Evolutionary conservation across 306 rosid species (phyloP).

Genomic region (Gastrolobium villosum): DNA sequence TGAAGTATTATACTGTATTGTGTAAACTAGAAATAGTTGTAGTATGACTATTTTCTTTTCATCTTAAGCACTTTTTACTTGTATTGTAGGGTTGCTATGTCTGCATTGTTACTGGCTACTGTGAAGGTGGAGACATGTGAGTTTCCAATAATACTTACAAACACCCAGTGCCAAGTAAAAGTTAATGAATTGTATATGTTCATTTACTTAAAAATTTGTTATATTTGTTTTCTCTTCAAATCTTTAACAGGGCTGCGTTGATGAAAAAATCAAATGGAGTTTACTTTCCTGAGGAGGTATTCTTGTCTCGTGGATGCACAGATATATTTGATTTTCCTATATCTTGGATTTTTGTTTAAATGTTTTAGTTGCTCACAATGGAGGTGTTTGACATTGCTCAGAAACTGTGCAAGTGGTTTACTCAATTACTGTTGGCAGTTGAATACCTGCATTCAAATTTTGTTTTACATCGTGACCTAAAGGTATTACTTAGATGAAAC

Average conservation of each 20-base stretch:
- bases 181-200: constrained; percentile 14
- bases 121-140: constrained; percentile 99
- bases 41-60: background rate
- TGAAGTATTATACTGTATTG: no score
- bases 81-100: constrained; percentile 94
- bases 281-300: constrained; percentile 92
- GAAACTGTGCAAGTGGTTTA: constrained; percentile 96
- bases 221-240: constrained; percentile 28
- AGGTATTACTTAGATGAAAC: constrained; percentile 57
- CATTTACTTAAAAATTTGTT: constrained; percentile 12
- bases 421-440: constrained; percentile 87
- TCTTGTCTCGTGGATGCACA: constrained; percentile 40
- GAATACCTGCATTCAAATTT: constrained; percentile 86
- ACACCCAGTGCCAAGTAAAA: constrained; percentile 8
- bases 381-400: constrained; percentile 54
- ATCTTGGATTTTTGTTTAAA: constrained; percentile 11
- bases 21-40: constrained; percentile 33
- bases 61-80: constrained; percentile 30
- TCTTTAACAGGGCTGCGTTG: constrained; percentile 76
- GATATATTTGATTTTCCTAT: constrained; percentile 20
- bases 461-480: constrained; percentile 92
- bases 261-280: constrained; percentile 91
- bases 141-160: constrained; percentile 43
- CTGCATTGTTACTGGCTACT: constrained; percentile 96
- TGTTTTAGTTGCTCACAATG: constrained; percentile 45